Evolutionary conservation across 345 rosid genomes (phyloP), one percentile per base, ranked within the genome.

Genomic region (Citrus australasica): DNA sequence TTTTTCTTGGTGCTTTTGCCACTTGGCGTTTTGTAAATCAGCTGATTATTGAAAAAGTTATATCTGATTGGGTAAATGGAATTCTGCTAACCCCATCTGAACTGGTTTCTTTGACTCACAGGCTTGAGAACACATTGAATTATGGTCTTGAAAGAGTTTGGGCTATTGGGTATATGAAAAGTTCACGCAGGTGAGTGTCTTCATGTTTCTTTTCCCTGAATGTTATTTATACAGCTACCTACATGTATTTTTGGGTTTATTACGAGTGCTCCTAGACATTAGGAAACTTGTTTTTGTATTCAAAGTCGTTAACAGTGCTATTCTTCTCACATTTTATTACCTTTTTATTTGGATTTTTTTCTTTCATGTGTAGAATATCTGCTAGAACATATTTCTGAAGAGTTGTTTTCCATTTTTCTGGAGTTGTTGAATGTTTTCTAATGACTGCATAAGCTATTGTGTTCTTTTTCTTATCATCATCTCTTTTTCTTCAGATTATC

Each of bases 131-230:
- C 78, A 89, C 92, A 71, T 80, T 89, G 80, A 96, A 96, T 83
- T 96, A 96, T 78, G 97, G 98, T 63, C 95, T 96, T 63, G 99
- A 96, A 87, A 90, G 99, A 84, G 99, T 96, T 78, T 94, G 99
- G 99, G 94, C 98, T 33, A 79, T 94, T 40, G 99, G 98, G 60
- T 90, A 90, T 75, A 85, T 92, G 85, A 96, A 88, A 82, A 80
- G 97, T 79, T 96, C 99, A 69, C 94, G 97, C 66, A 88, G 99
- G 99, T 96, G 81, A 87, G 90, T 71, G 63, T 35, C 71, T 27
- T 59, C 28, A 6, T 74, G 13, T 28, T 30, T 67, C 80, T 63
- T 35, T 75, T 66, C 73, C 25, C n/a, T 2, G 27, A 53, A 9
- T 35, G 37, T 30, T 51, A 71, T 65, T 71, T 56, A 14, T 64